Evolutionary conservation across 1,284 basidiomycete genomes (phyloP), one percentile per base, ranked within the genome.

Genomic region (Schizopora paradoxa): DNA sequence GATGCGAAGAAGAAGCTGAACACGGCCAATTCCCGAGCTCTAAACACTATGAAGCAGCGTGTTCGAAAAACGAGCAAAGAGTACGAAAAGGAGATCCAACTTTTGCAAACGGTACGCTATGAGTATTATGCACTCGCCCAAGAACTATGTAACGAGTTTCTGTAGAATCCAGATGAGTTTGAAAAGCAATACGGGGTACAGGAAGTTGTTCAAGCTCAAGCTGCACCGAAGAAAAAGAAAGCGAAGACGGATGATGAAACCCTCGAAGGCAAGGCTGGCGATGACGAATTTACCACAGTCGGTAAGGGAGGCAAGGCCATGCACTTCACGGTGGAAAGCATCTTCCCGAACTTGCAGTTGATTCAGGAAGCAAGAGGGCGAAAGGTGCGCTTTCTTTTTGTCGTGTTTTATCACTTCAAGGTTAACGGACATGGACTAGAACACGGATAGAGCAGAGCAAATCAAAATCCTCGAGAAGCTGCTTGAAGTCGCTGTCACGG

Each of bases 21-120:
- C 58, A 90, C 92, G 1, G 86, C 79, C 53, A 95, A 95, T 61
- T 89, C 92, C 39, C 93, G 91, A 62, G 93, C 93, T 1, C 76
- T 98, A 58, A 98, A 93, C 55, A 87, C 87, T 21, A 91, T 97
- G 82, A 97, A 94, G 70, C 94, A 98, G 69, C 98, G 95, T 65
- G 74, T 98, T 52, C 94, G 90, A 68, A 98, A 95, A 71, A 77
- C 86, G 25, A 61, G 74, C 51, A 96, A 94, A 67, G 96, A 98
- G 63, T 80, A 91, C 61, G 96, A 98, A 67, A 68, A 68, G 29
- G 83, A 89, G 52, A 66, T 97, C 41, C 81, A 81, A 58, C 77
- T 78, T 52, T 97, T 83, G 72, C 85, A 87, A 57, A 74, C 80
- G 64, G 91, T 91, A 56, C 58, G 77, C 62, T 32, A 44, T n/a